Percentiles rank a stretch among this genome's conserved stretches.
These are phyloP conservation scores for Ceratobasidium sp. DNA, from an alignment of 1,284 basidiomycete genomes.

Conservation along the genomic window DNA sequence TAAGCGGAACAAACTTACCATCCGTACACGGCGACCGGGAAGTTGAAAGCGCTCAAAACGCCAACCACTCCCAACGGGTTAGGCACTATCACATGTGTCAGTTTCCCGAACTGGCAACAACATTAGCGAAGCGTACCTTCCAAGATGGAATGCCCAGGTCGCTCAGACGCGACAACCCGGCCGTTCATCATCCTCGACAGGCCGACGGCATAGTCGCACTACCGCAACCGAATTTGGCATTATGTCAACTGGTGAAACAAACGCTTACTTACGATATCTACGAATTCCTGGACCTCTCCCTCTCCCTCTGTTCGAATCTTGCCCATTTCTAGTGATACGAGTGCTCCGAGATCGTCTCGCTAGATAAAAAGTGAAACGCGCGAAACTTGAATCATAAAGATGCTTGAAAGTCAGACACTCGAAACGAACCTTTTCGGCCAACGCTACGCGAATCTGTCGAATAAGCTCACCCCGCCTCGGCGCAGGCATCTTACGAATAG, in stretches of 20 bases:
- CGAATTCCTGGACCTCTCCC: conserved; percentile 94
- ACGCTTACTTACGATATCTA: conserved; percentile 79
- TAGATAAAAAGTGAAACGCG: conserved; percentile 55
- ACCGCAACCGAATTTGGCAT: background rate
- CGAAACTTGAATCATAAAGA: background rate
- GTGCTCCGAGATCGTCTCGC: conserved; percentile 85
- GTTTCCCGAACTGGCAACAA: background rate
- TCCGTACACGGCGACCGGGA: conserved; percentile 91
- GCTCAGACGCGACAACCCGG: conserved; percentile 84
- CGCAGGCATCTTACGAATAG: conserved; percentile 84
- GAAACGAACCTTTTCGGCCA: conserved; percentile 77
- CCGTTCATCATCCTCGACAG: conserved; percentile 94
- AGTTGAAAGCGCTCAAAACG: conserved; percentile 92
- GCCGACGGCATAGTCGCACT: conserved; percentile 84
- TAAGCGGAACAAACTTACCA: conserved; percentile 65
- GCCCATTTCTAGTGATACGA: conserved; percentile 77
- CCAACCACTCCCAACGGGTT: conserved; percentile 95
- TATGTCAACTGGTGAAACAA: background rate
- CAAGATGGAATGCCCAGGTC: conserved; percentile 90
- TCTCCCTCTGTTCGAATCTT: conserved; percentile 94
- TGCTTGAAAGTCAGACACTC: conserved; percentile 9
- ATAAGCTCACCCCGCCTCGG: conserved; percentile 90
- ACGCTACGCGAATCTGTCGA: conserved; percentile 86
- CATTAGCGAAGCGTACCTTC: conserved; percentile 68
- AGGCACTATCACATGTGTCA: conserved; percentile 69